Base-by-base conservation (phyloP, 2,329 filamentous ascomycete species). In the Nigrospora oryzae region DNA sequence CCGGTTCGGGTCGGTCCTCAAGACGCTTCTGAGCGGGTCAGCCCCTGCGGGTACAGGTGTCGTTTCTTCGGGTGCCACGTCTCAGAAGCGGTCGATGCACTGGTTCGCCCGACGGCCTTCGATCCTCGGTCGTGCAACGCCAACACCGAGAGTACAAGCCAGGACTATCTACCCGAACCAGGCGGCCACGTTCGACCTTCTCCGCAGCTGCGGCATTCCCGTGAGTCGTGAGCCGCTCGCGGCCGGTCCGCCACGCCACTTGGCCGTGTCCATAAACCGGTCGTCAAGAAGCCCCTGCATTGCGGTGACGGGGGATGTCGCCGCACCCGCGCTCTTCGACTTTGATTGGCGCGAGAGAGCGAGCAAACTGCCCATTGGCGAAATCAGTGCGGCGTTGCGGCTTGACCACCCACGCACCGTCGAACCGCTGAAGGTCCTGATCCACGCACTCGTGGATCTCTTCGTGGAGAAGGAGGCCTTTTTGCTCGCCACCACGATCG, bases 1-100 rank as follows among this genome's bases (percentile, higher is more conserved):
- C 40, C 81, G 85, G 49, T 85, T 91, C 49, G 86, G 86, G 0
- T 67, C 73, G 16, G 77, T 78, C 0, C 79, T 90, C 71, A 84
- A 81, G 59, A 64, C 66, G 3, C 66, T 86, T 13, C 65, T 89
- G 4, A 63, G 61, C 14, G 63, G 66, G 34, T 62, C 41, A 3
- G 38, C 44, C 31, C 33, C 48, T 15, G 36, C 46, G 2, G 46
- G 46, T 10, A 23, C 45, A n/a, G 44, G 42, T 13, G 40, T 44
- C 10, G 19, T 40, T 38, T 28, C 48, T 35, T 43, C 50, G 28
- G 34, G 48, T 35, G 36, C 59, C 7, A 49, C 46, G 36, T 47
- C 69, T 48, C 75, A 76, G 56, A 70, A 62, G n/a, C 69, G 81
- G 56, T 60, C 63, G 0, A 61, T 78, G 14, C 77, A 81, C 53